Evolutionary conservation across 495 filamentous ascomycete species (phyloP), one percentile per base, ranked within the genome.

Genomic region (Amniculicola lignicola): DNA sequence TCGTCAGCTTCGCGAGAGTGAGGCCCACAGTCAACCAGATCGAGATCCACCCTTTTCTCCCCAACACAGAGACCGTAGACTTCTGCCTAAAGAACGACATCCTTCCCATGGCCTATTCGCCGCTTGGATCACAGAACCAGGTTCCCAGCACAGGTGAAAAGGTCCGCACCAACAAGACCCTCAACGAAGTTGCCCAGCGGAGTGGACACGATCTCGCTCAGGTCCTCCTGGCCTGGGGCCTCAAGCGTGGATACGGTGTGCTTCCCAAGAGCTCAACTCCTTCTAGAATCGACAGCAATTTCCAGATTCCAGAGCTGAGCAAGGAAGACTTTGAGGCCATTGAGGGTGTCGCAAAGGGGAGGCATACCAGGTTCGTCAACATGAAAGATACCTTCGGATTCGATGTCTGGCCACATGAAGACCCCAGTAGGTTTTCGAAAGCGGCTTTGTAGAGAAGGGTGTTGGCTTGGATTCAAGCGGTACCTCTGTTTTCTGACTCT

Each of bases 341-440:
- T 36, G 82, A 85, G 63, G 69, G 70, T 51, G 81, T 86, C 14
- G 79, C 81, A 4, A 72, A 80, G 64, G 75, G 76, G 31, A 78
- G 84, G 46, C 79, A 84, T 63, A 76, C 74, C 51, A 79, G 86
- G 50, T 89, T 90, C 66, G 84, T 90, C 35, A 88, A 90, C 70
- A 89, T 89, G 85, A 89, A 86, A 74, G 83, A 89, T 49, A 79
- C 77, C 45, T 81, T 82, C 64, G 81, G 76, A 12, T 82, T 79
- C 28, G 50, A 67, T 45, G 64, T 62, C 10, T 67, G 64, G 64
- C 29, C 57, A 2, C 61, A 59, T 4, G 64, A 64, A 49, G 48
- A 36, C 21, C 29, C 7, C n/a, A n/a, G 29, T 33, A n/a, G 29
- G 29, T 33, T 33, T 33, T n/a, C n/a, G 1, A 51, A 14, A 31